phyloP scores from a whole-genome alignment of 805 yeast genomes.

The Scheffersomyces coipomensis region DNA sequence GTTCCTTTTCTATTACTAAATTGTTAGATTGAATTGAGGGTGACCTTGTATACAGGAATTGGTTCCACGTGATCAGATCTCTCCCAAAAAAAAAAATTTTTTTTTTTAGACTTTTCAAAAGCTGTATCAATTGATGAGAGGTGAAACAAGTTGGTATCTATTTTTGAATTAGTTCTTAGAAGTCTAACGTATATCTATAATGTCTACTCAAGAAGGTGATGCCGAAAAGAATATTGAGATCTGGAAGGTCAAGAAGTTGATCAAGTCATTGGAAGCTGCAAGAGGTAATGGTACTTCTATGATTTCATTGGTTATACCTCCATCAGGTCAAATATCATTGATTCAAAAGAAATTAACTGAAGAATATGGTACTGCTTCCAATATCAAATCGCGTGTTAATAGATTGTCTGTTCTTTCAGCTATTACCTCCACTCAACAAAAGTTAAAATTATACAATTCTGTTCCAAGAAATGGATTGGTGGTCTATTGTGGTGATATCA shows the following conservation, averaged over 20 bases:
- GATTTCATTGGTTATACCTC: slow-evolving; percentile 96
- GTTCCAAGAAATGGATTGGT: slow-evolving; percentile 96
- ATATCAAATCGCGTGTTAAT: slow-evolving; percentile 96
- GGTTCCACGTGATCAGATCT: too few relatives aligned
- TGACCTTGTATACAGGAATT: too few relatives aligned
- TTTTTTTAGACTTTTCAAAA: too few relatives aligned
- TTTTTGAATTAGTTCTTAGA: not conserved
- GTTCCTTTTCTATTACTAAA: too few relatives aligned
- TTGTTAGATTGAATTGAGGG: too few relatives aligned
- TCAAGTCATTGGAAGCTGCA: slow-evolving; percentile 84
- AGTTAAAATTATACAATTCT: slow-evolving; percentile 80
- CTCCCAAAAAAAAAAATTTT: too few relatives aligned
- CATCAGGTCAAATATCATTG: slow-evolving; percentile 88
- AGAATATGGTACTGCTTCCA: slow-evolving; percentile 98
- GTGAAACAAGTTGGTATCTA: not conserved
- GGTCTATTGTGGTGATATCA: slow-evolving; percentile 96
- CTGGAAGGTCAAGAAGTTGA: slow-evolving; percentile 96
- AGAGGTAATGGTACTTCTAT: slow-evolving; percentile 99
- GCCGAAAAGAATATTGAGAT: slow-evolving; percentile 97
- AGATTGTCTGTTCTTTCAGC: slow-evolving; percentile 94
- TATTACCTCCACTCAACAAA: slow-evolving; percentile 97
- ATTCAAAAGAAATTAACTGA: slow-evolving; percentile 90
- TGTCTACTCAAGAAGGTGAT: slow-evolving; percentile 49
- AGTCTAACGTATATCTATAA: slow-evolving; percentile 2
- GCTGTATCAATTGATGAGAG: too few relatives aligned